Evolutionary conservation across 441 rosid genomes (phyloP), one percentile per base, ranked within the genome.

Genomic region (Pelargonium australe): DNA sequence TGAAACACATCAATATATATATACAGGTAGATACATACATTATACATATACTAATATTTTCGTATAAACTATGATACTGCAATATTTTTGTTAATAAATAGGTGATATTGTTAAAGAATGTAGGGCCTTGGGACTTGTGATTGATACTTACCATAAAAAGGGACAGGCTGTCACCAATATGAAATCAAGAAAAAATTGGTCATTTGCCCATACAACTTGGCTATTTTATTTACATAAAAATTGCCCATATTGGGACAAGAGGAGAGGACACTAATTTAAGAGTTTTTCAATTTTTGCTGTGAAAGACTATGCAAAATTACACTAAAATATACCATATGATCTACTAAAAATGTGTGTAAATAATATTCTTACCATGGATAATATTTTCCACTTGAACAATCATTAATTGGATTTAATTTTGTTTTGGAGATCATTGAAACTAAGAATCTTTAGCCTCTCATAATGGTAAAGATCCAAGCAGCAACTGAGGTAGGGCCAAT

Each of bases 111-210:
- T 34, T 34, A n/a, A 62, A 55, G 41, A 47, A 45, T 31, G 69
- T 25, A 40, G 19, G 63, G 8, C 57, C 74, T 72, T 69, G 83
- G 78, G 44, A 69, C 37, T 69, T 19, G 73, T 28, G 73, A 47
- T 63, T 16, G 45, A 28, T 25, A 63, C 57, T 51, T 70, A 65
- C 64, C 68, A 64, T n/a, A 16, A 10, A 7, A 10, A 0, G 28
- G 17, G 74, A 70, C 77, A 73, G 78, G 67, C 80, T 71, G 81
- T 75, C 76, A 66, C 41, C 11, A 63, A 40, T 61, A 41, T 69
- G 65, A 64, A 65, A 68, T 53, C 31, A 60, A 7, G 13, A 43
- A 61, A 69, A 43, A 43, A n/a, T 4, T 49, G 44, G 66, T 63
- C 44, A 11, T 49, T 65, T 64, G 63, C 41, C 65, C 75, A 69